Evolutionary conservation across 148 eudicot genomes (phyloP), one percentile per base, ranked within the genome.

Genomic region (Camellia japonica): DNA sequence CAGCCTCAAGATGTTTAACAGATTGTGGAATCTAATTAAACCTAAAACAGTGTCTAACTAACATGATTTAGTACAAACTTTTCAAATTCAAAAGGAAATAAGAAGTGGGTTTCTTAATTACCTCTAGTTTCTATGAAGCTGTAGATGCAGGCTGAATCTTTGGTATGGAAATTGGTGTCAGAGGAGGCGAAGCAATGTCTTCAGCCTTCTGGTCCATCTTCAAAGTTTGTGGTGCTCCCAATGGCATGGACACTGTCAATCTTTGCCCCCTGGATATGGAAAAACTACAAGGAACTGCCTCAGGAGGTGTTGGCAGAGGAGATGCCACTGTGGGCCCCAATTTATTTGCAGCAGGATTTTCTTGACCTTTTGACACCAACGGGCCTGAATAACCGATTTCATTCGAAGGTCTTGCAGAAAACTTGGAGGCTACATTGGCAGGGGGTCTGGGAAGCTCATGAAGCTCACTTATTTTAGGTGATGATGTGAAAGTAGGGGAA

Each of bases 381-480:
- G 78, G 78, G 54, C 10, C 78, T 16, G 78, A 58, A 43, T 59
- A 59, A 18, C 78, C 67, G 43, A 56, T 7, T n/a, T 18, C 43
- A 16, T 14, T 38, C 11, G 61, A 38, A 56, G 64, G 77, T 58
- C 51, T 60, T 59, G 78, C 20, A 74, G 38, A 6, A 60, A 60
- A 18, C 78, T 18, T 74, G 54, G 78, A 46, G 19, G 52, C 67
- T 4, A 7, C 10, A 66, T 65, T 68, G 30, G 55, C 68, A 12
- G 98, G 97, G 44, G 97, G 98, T 77, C 94, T 93, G 6, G 98
- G 98, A 80, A 95, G 98, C 88, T 95, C 97, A 80, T 95, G 98
- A 66, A 95, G 98, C 82, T 95, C 98, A 79, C 87, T 95, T 79
- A 95, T 95, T 84, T 84, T 90, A 7, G 93, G 97, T 58, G 93